phyloP scores from a whole-genome alignment of 371 early-diverging fungal species.

The Mucor plumbeus region DNA sequence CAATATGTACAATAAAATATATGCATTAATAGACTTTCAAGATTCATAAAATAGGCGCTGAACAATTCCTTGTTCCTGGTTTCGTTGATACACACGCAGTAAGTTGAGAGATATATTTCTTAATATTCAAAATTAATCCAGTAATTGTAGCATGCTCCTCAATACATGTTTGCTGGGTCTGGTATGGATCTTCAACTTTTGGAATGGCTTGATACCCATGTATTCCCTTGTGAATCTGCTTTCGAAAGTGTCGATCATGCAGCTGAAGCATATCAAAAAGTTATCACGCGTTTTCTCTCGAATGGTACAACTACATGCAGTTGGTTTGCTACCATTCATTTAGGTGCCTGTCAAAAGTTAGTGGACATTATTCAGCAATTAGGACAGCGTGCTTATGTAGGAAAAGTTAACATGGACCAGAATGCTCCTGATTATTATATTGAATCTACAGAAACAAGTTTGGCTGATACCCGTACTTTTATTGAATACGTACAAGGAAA shows the following conservation, averaged over 20 bases:
- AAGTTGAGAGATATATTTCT: constrained; percentile 14
- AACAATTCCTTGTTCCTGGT: constrained; percentile 86
- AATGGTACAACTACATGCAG: constrained; percentile 88
- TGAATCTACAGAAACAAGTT: constrained; percentile 69
- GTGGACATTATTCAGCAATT: constrained; percentile 67
- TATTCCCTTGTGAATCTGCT: constrained; percentile 83
- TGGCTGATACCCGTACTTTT: constrained; percentile 74
- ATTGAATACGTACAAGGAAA: constrained; percentile 59
- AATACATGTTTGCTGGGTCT: constrained; percentile 85
- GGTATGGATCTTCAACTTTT: constrained; percentile 91
- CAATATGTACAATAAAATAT: neutral
- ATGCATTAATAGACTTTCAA: constrained; percentile 17
- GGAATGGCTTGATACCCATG: constrained; percentile 85
- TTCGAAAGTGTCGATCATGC: constrained; percentile 73
- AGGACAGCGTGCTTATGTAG: constrained; percentile 92
- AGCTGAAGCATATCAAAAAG: constrained; percentile 62
- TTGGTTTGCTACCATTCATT: constrained; percentile 92
- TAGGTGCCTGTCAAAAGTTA: constrained; percentile 71
- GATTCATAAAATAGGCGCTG: constrained; percentile 48
- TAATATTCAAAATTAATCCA: neutral
- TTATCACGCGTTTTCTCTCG: constrained; percentile 70
- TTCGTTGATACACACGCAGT: constrained; percentile 90
- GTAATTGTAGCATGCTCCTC: constrained; percentile 84
- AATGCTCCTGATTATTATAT: constrained; percentile 79
- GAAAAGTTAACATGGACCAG: constrained; percentile 95